Evolutionary conservation across 106 monocot species (phyloP).

Genomic region (Acorus gramineus): DNA sequence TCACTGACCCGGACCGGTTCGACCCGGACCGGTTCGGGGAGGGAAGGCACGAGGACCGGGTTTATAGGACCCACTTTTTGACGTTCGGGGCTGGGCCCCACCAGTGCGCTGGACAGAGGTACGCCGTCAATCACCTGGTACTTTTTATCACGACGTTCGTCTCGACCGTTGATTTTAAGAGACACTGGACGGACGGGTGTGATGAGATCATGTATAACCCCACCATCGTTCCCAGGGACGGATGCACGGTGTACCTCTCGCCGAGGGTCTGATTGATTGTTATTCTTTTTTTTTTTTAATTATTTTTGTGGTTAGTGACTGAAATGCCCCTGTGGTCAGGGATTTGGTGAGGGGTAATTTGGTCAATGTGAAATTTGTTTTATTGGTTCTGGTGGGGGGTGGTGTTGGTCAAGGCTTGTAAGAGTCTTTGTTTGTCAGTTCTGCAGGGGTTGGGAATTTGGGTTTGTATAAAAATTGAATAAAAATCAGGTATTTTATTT

Average conservation of each 20-base stretch:
- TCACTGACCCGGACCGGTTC: conserved; percentile 68
- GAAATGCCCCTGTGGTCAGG: too few relatives aligned
- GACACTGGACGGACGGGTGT: conserved; percentile 41
- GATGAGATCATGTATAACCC: conserved; percentile 80
- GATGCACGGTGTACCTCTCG: conserved; percentile 53
- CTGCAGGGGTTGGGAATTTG: too few relatives aligned
- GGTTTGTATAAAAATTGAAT: too few relatives aligned
- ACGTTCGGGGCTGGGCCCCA: conserved; percentile 91
- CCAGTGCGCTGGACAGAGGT: conserved; percentile 88
- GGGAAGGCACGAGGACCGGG: conserved; percentile 57
- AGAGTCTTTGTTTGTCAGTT: too few relatives aligned
- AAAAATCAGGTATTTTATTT: too few relatives aligned
- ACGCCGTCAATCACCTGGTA: conserved; percentile 79
- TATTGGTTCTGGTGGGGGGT: too few relatives aligned
- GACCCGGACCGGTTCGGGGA: conserved; percentile 80
- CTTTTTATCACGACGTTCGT: conserved; percentile 78
- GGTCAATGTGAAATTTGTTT: too few relatives aligned
- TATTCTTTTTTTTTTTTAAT: too few relatives aligned
- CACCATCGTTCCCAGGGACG: conserved; percentile 83
- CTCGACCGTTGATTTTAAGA: conserved; percentile 58
- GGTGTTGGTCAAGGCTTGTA: too few relatives aligned
- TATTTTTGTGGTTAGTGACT: too few relatives aligned
- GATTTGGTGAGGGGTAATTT: too few relatives aligned
- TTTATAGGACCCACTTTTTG: conserved; percentile 61
- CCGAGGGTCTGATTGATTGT: too few relatives aligned